Evolutionary conservation across 2,329 filamentous ascomycete genomes (phyloP).

Genomic region (Beauveria scarabaeidicola): DNA sequence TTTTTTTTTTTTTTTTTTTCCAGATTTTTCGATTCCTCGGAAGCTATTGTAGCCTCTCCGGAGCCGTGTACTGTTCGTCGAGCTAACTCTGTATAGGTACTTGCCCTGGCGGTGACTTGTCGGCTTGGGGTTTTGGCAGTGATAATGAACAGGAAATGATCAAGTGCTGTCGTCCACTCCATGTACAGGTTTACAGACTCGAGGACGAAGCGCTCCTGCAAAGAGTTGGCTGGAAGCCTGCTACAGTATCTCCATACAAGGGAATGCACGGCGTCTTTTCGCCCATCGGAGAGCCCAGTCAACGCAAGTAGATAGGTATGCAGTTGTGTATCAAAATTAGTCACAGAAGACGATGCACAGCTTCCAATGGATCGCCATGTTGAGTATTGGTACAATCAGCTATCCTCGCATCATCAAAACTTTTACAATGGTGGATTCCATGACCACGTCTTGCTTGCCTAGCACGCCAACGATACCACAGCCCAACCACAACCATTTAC

Average conservation of each 20-base stretch:
- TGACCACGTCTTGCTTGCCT: not conserved
- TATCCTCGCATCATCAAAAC: constrained; percentile 10
- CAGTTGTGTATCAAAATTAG: not conserved
- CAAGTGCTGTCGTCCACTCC: constrained; percentile 63
- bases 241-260: constrained; percentile 51
- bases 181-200: constrained; percentile 63
- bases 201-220: constrained; percentile 43
- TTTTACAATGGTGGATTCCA: not conserved
- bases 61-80: constrained; percentile 26
- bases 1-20: too few relatives aligned
- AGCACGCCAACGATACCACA: not conserved
- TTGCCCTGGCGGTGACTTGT: constrained; percentile 74
- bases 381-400: constrained; percentile 11
- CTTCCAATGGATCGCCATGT: constrained; percentile 9
- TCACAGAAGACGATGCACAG: not conserved
- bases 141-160: constrained; percentile 59
- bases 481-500: constrained; percentile 20
- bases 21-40: not conserved
- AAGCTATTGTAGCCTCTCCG: not conserved
- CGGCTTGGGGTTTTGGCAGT: constrained; percentile 70
- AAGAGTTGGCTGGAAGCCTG: constrained; percentile 51
- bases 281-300: constrained; percentile 17
- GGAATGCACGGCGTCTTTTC: constrained; percentile 54
- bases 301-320: not conserved
- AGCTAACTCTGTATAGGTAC: constrained; percentile 36